Conservation (phyloP, 176 grass and related monocot species). For the Lolium rigidum region DNA sequence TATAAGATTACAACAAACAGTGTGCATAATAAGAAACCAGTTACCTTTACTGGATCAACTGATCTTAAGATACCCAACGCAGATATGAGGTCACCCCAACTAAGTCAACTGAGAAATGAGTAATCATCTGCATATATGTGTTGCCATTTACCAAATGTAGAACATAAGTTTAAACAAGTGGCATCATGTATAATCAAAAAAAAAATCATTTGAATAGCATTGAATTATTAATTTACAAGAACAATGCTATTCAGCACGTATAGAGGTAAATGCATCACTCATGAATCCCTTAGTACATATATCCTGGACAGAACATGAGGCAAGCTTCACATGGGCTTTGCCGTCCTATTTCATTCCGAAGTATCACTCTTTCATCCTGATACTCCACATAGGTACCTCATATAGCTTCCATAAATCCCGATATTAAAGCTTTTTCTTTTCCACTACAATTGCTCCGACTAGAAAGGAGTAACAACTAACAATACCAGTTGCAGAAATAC, state of each 20-base stretch:
- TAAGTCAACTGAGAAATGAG: neutral
- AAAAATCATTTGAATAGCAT: no score
- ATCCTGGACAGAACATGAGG: neutral
- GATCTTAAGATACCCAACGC: neutral
- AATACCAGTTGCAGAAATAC: slow-evolving; percentile 17
- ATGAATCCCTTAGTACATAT: neutral
- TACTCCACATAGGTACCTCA: neutral
- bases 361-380: slow-evolving; percentile 13
- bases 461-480: slow-evolving; percentile 21
- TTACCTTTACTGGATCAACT: no score
- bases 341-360: neutral
- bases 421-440: slow-evolving; percentile 6
- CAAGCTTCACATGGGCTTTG: neutral
- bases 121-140: neutral
- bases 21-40: neutral
- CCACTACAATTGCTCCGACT: slow-evolving; percentile 20
- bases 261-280: neutral
- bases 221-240: no score
- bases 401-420: slow-evolving; percentile 23
- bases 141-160: neutral
- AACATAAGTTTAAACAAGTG: neutral
- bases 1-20: neutral
- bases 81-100: neutral
- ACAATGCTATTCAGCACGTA: neutral
- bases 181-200: no score